phyloP scores from a whole-genome alignment of 257 asterid species.

The Capsicum baccatum region DNA sequence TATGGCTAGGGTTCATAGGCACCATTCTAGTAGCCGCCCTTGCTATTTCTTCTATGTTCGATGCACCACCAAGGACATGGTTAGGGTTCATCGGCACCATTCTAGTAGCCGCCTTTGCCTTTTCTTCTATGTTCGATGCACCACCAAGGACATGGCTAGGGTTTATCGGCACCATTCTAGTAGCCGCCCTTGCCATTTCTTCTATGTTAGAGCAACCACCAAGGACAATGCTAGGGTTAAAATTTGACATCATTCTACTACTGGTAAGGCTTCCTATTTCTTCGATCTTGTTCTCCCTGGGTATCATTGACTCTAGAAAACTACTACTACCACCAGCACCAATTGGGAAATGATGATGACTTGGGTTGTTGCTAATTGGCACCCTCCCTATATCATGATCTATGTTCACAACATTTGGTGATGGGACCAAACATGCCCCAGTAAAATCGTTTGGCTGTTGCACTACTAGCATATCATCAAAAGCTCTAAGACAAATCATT shows the following conservation, averaged over 20 bases:
- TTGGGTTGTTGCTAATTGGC: conserved; percentile 1
- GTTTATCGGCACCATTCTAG: neutral
- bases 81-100: neutral
- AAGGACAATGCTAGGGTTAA: neutral
- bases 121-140: neutral
- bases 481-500: conserved; percentile 25
- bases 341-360: neutral
- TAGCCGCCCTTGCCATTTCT: neutral
- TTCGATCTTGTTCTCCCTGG: neutral
- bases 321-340: neutral
- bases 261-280: neutral
- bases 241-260: neutral
- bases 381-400: neutral
- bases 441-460: neutral
- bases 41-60: neutral
- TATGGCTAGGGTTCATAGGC: neutral
- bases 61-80: neutral
- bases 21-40: neutral
- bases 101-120: neutral
- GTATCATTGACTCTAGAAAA: neutral
- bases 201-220: neutral
- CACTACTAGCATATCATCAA: conserved; percentile 44
- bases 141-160: neutral
- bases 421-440: neutral
- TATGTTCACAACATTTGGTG: neutral